Conservation (phyloP, 108 stramenopile genomes). For the Cyclotella atomus region DNA sequence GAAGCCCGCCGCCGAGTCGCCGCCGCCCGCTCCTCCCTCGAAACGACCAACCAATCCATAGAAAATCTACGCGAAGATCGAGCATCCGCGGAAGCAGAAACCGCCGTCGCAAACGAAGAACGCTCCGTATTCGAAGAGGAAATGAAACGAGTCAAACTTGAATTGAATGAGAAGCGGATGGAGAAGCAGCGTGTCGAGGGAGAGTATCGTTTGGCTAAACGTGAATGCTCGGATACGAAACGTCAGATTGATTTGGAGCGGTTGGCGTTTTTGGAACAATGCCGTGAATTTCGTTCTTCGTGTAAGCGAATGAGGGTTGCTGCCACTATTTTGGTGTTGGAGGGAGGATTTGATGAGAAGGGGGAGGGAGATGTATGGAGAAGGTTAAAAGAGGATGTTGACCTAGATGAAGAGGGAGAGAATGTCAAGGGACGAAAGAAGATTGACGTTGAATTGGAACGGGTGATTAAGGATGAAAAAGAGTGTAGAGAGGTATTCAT, state of each 20-base stretch:
- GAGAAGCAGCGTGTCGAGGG: conserved; percentile 27
- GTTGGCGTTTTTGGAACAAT: conserved; percentile 37
- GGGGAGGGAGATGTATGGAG: conserved; percentile 40
- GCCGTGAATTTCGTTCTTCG: conserved; percentile 46
- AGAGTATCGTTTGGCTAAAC: conserved; percentile 21
- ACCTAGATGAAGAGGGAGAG: conserved; percentile 11
- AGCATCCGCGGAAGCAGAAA: conserved; percentile 18
- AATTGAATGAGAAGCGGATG: conserved; percentile 3
- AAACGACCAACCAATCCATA: conserved; percentile 23
- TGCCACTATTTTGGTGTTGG: conserved; percentile 46
- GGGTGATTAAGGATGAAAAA: conserved; percentile 33
- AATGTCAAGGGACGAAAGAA: conserved; percentile 1
- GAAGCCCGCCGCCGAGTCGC: conserved; percentile 35
- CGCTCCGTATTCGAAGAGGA: conserved; percentile 8
- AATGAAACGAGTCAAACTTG: conserved; percentile 7
- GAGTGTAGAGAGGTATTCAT: conserved; percentile 27
- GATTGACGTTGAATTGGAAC: conserved; percentile 31
- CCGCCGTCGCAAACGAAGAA: conserved; percentile 13
- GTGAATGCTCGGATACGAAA: conserved; percentile 17
- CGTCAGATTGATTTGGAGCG: conserved; percentile 30
- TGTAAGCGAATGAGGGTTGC: conserved; percentile 39
- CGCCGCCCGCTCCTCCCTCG: conserved; percentile 22
- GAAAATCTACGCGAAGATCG: conserved; percentile 26
- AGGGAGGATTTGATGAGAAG: conserved; percentile 4
- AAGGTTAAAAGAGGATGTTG: conserved; percentile 33